phyloP scores from a whole-genome alignment of 1,284 basidiomycete genomes.

The Neolentinus lepideus region DNA sequence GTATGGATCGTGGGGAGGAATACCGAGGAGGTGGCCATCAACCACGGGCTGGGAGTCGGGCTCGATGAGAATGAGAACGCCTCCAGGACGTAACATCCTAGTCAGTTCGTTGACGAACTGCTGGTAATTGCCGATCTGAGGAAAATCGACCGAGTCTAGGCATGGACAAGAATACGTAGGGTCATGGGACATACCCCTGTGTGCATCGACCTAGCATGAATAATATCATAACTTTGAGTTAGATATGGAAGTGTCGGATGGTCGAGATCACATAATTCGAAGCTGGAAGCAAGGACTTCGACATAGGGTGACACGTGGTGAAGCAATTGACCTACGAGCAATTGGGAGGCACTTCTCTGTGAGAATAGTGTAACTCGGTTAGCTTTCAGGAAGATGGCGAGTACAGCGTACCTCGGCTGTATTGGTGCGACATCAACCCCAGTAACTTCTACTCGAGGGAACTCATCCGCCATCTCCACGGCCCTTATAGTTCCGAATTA shows the following conservation, averaged over 20 bases:
- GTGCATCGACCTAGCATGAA: constrained; percentile 61
- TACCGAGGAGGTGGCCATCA: background rate
- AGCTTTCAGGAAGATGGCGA: no score
- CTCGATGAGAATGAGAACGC: constrained; percentile 60
- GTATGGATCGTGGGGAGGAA: background rate
- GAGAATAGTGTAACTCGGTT: constrained; percentile 4
- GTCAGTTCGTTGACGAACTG: constrained; percentile 50
- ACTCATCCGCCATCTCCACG: constrained; percentile 63
- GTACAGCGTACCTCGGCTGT: constrained; percentile 46
- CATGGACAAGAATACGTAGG: constrained; percentile 25
- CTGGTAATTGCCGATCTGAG: constrained; percentile 53
- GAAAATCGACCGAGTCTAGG: constrained; percentile 1
- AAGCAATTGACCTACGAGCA: constrained; percentile 46
- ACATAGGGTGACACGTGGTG: constrained; percentile 10
- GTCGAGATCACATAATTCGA: constrained; percentile 62
- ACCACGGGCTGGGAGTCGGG: constrained; percentile 40
- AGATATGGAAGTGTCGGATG: constrained; percentile 52
- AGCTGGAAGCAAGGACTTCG: constrained; percentile 29
- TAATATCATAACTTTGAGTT: constrained; percentile 51
- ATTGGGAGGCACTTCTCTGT: constrained; percentile 55
- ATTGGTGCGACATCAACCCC: constrained; percentile 66
- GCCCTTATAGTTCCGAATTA: constrained; percentile 33
- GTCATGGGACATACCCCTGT: constrained; percentile 44
- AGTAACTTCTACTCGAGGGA: constrained; percentile 55
- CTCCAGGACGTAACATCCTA: constrained; percentile 60